Evolutionary conservation across 768 basidiomycete genomes (phyloP).

Genomic region (Clathrus columnatus): DNA sequence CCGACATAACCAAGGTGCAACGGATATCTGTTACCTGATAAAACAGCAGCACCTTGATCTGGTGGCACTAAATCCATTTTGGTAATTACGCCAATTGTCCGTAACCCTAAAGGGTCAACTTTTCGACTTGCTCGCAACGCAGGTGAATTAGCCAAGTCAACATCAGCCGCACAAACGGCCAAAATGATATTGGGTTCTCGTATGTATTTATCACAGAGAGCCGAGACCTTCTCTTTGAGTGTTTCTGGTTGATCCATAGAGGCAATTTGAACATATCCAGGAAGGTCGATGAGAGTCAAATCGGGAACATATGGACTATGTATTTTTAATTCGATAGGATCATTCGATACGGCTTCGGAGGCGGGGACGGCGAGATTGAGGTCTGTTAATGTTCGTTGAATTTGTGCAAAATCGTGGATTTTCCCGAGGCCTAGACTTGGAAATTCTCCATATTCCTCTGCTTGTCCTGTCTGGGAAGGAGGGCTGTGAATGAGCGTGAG

Average conservation of each 20-base stretch:
- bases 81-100: slow-evolving; percentile 95
- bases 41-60: slow-evolving; percentile 69
- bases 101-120: slow-evolving; percentile 88
- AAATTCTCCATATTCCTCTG: slow-evolving; percentile 88
- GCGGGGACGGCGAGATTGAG: slow-evolving; percentile 89
- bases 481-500: slow-evolving; percentile 94
- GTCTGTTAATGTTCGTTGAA: slow-evolving; percentile 89
- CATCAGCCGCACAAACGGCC: slow-evolving; percentile 98
- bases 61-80: slow-evolving; percentile 97
- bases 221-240: slow-evolving; percentile 86
- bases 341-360: slow-evolving; percentile 85
- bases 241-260: slow-evolving; percentile 93
- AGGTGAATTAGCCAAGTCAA: slow-evolving; percentile 96
- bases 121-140: slow-evolving; percentile 88
- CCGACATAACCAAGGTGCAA: slow-evolving; percentile 96
- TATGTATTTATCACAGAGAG: slow-evolving; percentile 92
- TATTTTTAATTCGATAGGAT: slow-evolving; percentile 94
- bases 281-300: slow-evolving; percentile 93
- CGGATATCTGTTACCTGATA: slow-evolving; percentile 91
- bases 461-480: slow-evolving; percentile 30
- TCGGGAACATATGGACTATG: slow-evolving; percentile 95
- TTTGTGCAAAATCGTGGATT: slow-evolving; percentile 83
- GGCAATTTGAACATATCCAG: slow-evolving; percentile 92
- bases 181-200: slow-evolving; percentile 99
- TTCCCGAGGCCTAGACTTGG: slow-evolving; percentile 83